Base-by-base conservation (phyloP, 345 rosid genomes). In the Luvunga scandens region DNA sequence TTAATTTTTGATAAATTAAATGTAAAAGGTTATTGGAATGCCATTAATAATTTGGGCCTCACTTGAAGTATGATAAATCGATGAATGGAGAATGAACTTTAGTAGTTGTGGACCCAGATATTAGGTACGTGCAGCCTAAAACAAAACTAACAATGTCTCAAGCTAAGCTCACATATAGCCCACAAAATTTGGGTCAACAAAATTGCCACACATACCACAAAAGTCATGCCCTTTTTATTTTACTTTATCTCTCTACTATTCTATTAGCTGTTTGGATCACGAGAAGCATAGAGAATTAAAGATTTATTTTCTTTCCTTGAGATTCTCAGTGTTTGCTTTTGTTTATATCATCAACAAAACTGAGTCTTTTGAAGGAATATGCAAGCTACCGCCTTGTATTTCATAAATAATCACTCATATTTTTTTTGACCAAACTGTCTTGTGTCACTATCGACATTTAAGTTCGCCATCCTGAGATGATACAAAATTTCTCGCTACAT, bases 101-200 rank as follows among this genome's bases (percentile, higher is more conserved):
- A n/a, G 48, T 66, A 19, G 28, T 30, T 14, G 83, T 75, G 86
- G 83, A 77, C 83, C 89, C 80, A 56, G 50, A 72, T 9, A n/a
- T 73, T 78, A 65, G 83, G 82, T 78, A 75, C 72, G 53, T 83
- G 79, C 79, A 79, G 56, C 81, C 77, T 42, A 71, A 48, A 48
- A 73, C 19, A 12, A 82, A 74, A 69, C 84, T 55, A 78, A 75
- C 39, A 30, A 18, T 73, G 65, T 48, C 83, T 59, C 73, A 0
- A 65, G 14, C 27, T n/a, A 22, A 71, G 78, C 63, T 77, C 33
- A 78, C 78, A 45, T 13, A 64, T 31, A 66, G 33, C 27, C 83
- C 73, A 59, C 81, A 61, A 69, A 73, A 66, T 68, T 75, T 78
- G 65, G 80, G 65, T 77, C 81, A 60, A 78, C 68, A 57, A 62